These are phyloP conservation scores for Geotrichum klebahnii DNA, from an alignment of 1,139 yeast species.

Conservation along the genomic window DNA sequence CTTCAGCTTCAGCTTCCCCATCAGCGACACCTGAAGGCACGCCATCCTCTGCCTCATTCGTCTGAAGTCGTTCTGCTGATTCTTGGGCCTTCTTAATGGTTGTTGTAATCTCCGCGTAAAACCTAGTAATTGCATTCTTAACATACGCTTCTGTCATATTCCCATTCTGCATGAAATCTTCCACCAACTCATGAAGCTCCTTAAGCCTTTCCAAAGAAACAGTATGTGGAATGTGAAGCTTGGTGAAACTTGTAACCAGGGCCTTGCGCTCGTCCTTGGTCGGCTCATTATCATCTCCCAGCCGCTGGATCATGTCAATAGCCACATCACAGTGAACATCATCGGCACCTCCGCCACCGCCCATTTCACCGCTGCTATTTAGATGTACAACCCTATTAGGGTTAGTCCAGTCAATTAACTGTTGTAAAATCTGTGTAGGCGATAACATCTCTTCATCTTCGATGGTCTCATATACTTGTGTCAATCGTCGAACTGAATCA, in stretches of 20 bases:
- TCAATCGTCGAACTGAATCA: constrained; percentile 61
- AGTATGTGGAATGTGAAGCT: constrained; percentile 43
- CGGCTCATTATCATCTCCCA: constrained; percentile 37
- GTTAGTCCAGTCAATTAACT: constrained; percentile 81
- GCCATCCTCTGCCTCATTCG: constrained; percentile 23
- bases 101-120: constrained; percentile 31
- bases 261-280: constrained; percentile 53
- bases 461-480: constrained; percentile 43
- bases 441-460: constrained; percentile 43
- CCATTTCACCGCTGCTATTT: constrained; percentile 14
- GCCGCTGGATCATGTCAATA: constrained; percentile 49
- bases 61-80: constrained; percentile 18
- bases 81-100: constrained; percentile 6
- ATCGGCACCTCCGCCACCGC: constrained; percentile 48
- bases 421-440: constrained; percentile 66
- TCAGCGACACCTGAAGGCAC: constrained; percentile 22
- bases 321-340: constrained; percentile 59
- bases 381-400: constrained; percentile 51
- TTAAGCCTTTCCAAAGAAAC: constrained; percentile 22
- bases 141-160: constrained; percentile 43
- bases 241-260: constrained; percentile 51
- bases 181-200: constrained; percentile 26
- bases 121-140: constrained; percentile 48
- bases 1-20: constrained; percentile 8
- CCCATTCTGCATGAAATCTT: constrained; percentile 33